phyloP scores from a whole-genome alignment of 164 flowering plant genomes.

The Vitis rupestris region DNA sequence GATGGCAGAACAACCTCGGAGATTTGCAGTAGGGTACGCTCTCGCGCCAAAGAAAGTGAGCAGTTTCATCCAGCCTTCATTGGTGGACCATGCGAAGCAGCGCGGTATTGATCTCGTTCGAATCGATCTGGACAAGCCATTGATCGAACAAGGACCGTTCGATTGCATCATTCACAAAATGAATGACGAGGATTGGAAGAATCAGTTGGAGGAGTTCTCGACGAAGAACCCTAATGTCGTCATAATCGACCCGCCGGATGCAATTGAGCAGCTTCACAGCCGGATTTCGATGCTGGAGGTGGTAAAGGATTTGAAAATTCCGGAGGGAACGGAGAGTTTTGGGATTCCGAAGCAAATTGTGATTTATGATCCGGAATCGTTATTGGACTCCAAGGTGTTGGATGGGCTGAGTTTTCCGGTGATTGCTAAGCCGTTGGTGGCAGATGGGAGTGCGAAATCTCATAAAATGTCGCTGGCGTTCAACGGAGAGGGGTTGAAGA shows the following conservation, averaged over 20 bases:
- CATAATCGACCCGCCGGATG: conserved; percentile 34
- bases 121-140: conserved; percentile 25
- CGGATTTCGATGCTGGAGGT: conserved; percentile 44
- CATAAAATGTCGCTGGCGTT: conserved; percentile 40
- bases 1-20: neutral
- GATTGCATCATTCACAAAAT: conserved; percentile 48
- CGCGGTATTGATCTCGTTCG: conserved; percentile 32
- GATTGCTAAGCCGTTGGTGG: conserved; percentile 44
- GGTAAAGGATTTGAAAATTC: conserved; percentile 20
- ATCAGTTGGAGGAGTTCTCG: conserved; percentile 20
- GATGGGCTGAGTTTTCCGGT: conserved; percentile 30
- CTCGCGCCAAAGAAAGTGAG: conserved; percentile 31
- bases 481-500: conserved; percentile 22
- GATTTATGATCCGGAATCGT: conserved; percentile 12
- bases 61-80: conserved; percentile 34
- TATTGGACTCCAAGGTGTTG: neutral
- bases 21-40: conserved; percentile 34
- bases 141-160: conserved; percentile 37
- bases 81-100: conserved; percentile 22
- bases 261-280: conserved; percentile 32
- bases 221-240: conserved; percentile 21
- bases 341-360: conserved; percentile 34
- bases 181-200: conserved; percentile 29
- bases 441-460: conserved; percentile 36
- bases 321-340: neutral